Evolutionary conservation across 306 rosid genomes (phyloP), one percentile per base, ranked within the genome.

Genomic region (Myrica gale): DNA sequence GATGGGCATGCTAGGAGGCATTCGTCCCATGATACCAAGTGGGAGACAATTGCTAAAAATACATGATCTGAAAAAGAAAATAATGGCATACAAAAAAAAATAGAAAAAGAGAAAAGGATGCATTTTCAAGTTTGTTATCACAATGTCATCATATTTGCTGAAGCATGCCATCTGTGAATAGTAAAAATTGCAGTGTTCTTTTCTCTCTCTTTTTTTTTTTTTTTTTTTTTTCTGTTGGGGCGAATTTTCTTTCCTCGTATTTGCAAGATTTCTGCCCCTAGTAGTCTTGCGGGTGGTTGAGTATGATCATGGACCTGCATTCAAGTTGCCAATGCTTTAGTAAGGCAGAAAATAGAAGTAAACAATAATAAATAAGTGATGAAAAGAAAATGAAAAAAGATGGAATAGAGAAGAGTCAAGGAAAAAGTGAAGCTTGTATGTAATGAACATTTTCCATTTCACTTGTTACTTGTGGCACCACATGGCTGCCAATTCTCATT

Each of bases 1-100:
- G 69, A 45, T 50, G 54, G 13, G 58, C 45, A 52, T 72, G 69
- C 74, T 54, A 26, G 54, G 32, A 72, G 58, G 26, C 17, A 23
- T 58, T 58, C 17, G 50, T 68, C 56, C 50, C 45, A 21, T 52
- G 54, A 7, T 32, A 79, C 43, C 44, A 17, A 1, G 6, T 16
- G 23, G 55, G 41, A 55, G 20, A 48, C 44, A 0, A 41, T 58
- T 21, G 46, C 17, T 50, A 70, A 69, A 76, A 47, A 26, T 32
- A 75, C 39, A 48, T 48, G 2, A 23, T 75, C 58, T 32, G 3
- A 48, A 32, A 60, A 26, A 46, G 42, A 10, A 48, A 10, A 0
- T 10, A 3, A 32, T 32, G 37, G 37, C 37, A 32, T 32, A 32
- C 37, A 32, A 32, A 32, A 32, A 32, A 32, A 32, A 32, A 32